These are phyloP conservation scores for Fragaria ananassa DNA, from an alignment of 306 rosid species.

Conservation along the genomic window DNA sequence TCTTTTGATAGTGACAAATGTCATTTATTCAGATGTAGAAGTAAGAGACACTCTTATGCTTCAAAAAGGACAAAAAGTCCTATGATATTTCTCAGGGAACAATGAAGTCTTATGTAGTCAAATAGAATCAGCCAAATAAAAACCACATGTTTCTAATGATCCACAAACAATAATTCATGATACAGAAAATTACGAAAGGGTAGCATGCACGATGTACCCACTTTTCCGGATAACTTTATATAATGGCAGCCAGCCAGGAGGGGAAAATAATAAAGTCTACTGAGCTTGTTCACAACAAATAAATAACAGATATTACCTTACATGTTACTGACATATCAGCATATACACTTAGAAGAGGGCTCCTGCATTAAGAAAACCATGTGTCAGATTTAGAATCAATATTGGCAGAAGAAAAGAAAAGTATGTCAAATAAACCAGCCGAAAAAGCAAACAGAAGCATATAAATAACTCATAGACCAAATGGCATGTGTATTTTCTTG, in stretches of 20 bases:
- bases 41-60: neutral
- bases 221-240: neutral
- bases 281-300: neutral
- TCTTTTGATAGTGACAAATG: neutral
- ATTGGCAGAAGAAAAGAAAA: neutral
- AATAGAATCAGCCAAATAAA: neutral
- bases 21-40: neutral
- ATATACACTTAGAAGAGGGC: slow-evolving; percentile 90
- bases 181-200: neutral
- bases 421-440: neutral
- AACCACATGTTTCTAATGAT: neutral
- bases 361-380: slow-evolving; percentile 51
- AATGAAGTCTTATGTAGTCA: neutral
- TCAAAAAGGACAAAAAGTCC: neutral
- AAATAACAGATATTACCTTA: slow-evolving; percentile 54
- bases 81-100: neutral
- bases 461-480: neutral
- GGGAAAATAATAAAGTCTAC: neutral
- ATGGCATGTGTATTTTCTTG: neutral
- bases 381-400: slow-evolving; percentile 15
- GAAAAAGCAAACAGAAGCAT: neutral
- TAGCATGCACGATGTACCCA: neutral
- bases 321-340: slow-evolving; percentile 97
- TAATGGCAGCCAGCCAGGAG: neutral
- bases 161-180: neutral